phyloP scores from a whole-genome alignment of 192 early-diverging fungal species.

The Rhizoclosmatium sp. region DNA sequence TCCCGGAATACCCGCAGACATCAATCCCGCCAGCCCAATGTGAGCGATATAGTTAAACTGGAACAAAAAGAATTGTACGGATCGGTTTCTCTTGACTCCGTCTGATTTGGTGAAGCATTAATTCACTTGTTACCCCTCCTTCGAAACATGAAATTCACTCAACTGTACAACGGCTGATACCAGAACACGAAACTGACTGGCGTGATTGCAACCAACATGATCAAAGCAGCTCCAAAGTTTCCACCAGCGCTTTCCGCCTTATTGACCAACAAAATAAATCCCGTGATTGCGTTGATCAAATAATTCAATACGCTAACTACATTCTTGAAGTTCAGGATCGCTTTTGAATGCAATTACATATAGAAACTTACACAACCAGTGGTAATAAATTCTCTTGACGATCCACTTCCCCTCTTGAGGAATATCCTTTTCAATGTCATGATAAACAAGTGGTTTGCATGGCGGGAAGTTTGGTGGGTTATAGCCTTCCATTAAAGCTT shows the following conservation, averaged over 20 bases:
- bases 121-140: not conserved
- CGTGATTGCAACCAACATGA: slow-evolving; percentile 47
- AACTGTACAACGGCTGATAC: slow-evolving; percentile 50
- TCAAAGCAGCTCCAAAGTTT: slow-evolving; percentile 48
- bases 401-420: slow-evolving; percentile 46
- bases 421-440: slow-evolving; percentile 55
- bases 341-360: not conserved
- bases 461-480: slow-evolving; percentile 49
- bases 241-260: slow-evolving; percentile 46
- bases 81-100: slow-evolving; percentile 44
- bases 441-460: slow-evolving; percentile 51
- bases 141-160: not conserved
- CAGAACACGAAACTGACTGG: slow-evolving; percentile 48
- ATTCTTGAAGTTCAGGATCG: not conserved
- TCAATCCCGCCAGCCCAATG: slow-evolving; percentile 34
- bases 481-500: slow-evolving; percentile 31
- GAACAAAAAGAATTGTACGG: slow-evolving; percentile 50
- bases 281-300: slow-evolving; percentile 43
- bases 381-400: slow-evolving; percentile 49
- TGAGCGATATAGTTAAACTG: slow-evolving; percentile 49
- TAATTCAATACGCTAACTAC: slow-evolving; percentile 38
- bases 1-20: slow-evolving; percentile 50
- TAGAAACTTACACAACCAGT: slow-evolving; percentile 37
- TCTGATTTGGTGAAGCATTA: not conserved
- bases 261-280: slow-evolving; percentile 44